Conservation (phyloP, 2,329 filamentous ascomycete species). For the Pyrenophora tritici-repentis region DNA sequence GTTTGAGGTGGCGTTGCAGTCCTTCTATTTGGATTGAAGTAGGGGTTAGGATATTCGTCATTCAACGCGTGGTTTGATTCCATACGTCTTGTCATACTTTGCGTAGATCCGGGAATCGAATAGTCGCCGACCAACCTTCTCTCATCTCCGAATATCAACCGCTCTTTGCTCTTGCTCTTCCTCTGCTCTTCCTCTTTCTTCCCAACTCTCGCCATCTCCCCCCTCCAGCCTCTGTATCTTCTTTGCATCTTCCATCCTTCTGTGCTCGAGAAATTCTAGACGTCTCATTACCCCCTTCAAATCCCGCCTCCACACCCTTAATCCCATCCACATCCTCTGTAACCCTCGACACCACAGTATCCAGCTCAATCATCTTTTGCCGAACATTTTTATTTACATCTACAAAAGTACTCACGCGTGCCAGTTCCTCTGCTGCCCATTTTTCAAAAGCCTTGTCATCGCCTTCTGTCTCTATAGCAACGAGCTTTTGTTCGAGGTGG, state of each 20-base stretch:
- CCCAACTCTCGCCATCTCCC: conserved; percentile 12
- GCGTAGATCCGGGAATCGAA: no score
- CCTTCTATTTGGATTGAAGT: background rate
- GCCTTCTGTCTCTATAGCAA: conserved; percentile 31
- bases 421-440: conserved; percentile 23
- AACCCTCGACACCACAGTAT: conserved; percentile 13
- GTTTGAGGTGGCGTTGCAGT: background rate
- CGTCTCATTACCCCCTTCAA: conserved; percentile 12
- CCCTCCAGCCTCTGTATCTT: conserved; percentile 14
- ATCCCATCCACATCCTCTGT: conserved; percentile 14
- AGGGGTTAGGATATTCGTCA: no score
- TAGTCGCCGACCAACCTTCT: no score
- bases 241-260: conserved; percentile 10
- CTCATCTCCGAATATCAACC: no score
- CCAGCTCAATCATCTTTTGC: conserved; percentile 25
- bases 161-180: background rate
- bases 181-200: background rate
- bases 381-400: conserved; percentile 24
- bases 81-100: no score
- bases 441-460: conserved; percentile 26
- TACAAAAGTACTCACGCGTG: conserved; percentile 16
- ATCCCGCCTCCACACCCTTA: background rate
- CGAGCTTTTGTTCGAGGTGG: conserved; percentile 26
- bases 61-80: no score
- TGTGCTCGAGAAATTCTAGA: conserved; percentile 20